Base-by-base conservation (phyloP, 2,329 filamentous ascomycete species). In the Colletotrichum tabaci region DNA sequence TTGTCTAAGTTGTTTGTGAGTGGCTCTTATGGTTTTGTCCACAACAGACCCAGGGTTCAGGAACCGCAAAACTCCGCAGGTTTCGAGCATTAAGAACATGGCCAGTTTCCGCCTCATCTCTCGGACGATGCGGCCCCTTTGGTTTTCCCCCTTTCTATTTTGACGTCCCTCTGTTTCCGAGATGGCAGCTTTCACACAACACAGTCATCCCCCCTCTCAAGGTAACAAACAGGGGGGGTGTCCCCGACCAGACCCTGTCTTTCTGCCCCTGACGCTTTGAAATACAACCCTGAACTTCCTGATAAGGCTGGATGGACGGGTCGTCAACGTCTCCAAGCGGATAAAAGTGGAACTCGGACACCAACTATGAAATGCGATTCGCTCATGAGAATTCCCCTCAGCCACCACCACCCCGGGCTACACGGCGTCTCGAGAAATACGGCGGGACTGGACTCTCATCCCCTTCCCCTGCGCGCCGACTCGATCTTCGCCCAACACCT, bases 381-480 rank as follows among this genome's bases (percentile, higher is more conserved):
- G 67, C 63, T 70, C 63, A 55, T 70, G 49, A 49, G 40, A 67
- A 67, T 56, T 18, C 15, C 18, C 55, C 62, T 67, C 56, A 70
- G 67, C 62, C 62, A 70, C 30, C 30, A 9, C 30, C 30, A 5
- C 67, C 42, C 42, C 47, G 30, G 50, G 35, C 56, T 66, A 49
- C 55, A 61, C 61, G 55, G 66, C 30, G 30, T 30, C 49, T 55
- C 63, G 63, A 67, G 67, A 67, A 63, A 47, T 47, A n/a, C 15
- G 23, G 47, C 49, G 47, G 55, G 21, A 53, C 47, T 5, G 7
- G 30, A 9, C 30, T 30, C 5, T 9, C 6, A 30, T 9, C 3
- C 30, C 30, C 8, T 35, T 44, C 38, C 49, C 40, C 38, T 38
- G 18, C 13, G 9, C 18, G 8, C n/a, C 23, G 12, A 52, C 66